A percentile compares a stretch with the other conserved stretches of the same genome.
Evolutionary conservation across 805 yeast species (phyloP).

Genomic region (Danielozyma ontarioensis): DNA sequence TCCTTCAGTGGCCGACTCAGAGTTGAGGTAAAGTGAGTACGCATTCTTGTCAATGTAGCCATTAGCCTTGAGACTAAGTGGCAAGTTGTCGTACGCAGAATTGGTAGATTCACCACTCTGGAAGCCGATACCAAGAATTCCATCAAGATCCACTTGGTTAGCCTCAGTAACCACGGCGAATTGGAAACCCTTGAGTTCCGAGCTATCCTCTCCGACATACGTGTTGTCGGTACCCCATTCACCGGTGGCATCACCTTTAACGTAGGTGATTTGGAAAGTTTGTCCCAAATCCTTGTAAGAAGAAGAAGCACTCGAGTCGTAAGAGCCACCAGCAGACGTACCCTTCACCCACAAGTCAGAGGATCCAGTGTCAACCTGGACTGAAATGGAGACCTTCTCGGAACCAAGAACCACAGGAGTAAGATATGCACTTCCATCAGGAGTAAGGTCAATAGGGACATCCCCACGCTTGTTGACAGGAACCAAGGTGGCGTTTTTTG

Average conservation of each 20-base stretch:
- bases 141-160: not conserved
- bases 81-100: not conserved
- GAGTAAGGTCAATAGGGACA: not conserved
- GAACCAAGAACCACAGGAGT: not conserved
- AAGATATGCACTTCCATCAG: not conserved
- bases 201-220: not conserved
- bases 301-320: not conserved
- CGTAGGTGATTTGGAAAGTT: not conserved
- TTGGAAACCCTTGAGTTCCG: not conserved
- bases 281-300: not conserved
- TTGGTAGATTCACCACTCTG: not conserved
- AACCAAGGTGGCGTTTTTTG: not conserved
- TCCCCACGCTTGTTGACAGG: not conserved
- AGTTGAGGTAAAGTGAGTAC: not conserved
- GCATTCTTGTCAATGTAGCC: not conserved
- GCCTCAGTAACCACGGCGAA: not conserved
- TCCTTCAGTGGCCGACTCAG: slow-evolving; percentile 2
- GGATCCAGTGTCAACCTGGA: slow-evolving; percentile 1
- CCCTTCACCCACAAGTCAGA: slow-evolving; percentile 3
- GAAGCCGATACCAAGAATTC: not conserved
- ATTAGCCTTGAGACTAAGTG: not conserved
- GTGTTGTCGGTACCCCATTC: not conserved
- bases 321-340: not conserved
- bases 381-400: slow-evolving; percentile 1
- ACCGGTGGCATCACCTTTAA: not conserved